Evolutionary conservation across 2,329 filamentous ascomycete species (phyloP).

Genomic region (Exophiala mesophila): DNA sequence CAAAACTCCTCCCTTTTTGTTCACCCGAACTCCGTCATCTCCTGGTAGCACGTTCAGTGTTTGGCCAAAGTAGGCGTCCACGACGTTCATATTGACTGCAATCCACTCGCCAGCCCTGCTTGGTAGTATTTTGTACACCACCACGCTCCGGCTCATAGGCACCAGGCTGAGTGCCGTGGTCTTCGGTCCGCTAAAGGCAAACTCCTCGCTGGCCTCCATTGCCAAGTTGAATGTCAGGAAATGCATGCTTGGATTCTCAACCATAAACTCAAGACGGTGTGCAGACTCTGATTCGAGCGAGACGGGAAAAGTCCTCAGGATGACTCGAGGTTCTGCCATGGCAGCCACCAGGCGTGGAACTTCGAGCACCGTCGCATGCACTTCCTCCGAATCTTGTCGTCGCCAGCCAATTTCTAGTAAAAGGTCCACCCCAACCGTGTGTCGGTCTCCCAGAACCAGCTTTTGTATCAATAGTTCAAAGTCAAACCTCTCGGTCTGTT

Average conservation of each 20-base stretch:
- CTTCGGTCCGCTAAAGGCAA: conserved; percentile 89
- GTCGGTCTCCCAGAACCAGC: conserved; percentile 72
- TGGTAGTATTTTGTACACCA: conserved; percentile 72
- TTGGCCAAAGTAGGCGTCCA: conserved; percentile 92
- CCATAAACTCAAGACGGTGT: conserved; percentile 50
- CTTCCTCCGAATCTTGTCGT: conserved; percentile 42
- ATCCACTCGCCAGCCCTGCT: conserved; percentile 57
- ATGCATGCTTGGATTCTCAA: conserved; percentile 93
- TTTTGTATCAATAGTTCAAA: conserved; percentile 76
- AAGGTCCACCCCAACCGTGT: conserved; percentile 68
- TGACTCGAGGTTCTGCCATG: conserved; percentile 78
- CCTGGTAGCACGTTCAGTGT: conserved; percentile 74
- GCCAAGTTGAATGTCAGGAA: conserved; percentile 87
- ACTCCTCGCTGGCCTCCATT: conserved; percentile 89
- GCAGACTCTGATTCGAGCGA: neutral
- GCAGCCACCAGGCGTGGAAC: conserved; percentile 78
- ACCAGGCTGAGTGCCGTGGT: conserved; percentile 72
- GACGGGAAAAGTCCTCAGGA: conserved; percentile 35
- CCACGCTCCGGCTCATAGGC: conserved; percentile 68
- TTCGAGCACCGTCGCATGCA: conserved; percentile 64
- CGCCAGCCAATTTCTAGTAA: conserved; percentile 74
- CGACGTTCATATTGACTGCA: conserved; percentile 67
- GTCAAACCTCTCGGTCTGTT: conserved; percentile 64
- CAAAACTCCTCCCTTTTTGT: conserved; percentile 42
- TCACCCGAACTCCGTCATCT: conserved; percentile 54